These are phyloP conservation scores for Sherardia arvensis DNA, from an alignment of 257 asterid genomes.

Conservation along the genomic window DNA sequence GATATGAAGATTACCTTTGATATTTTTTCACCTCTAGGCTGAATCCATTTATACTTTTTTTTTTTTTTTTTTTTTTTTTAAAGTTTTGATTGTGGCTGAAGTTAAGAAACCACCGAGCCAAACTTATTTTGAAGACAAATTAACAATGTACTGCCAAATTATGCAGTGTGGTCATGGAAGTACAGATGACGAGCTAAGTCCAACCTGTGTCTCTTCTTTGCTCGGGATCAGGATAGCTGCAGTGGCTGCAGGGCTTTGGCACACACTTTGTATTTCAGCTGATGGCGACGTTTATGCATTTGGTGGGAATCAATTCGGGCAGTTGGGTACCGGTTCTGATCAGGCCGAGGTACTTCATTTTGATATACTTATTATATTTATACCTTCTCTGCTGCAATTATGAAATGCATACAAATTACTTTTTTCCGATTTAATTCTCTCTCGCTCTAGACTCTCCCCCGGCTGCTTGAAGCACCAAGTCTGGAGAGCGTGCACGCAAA, in stretches of 20 bases:
- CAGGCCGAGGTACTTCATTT: constrained; percentile 69
- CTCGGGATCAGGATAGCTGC: constrained; percentile 85
- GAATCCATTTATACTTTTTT: no score
- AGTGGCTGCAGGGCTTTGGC: constrained; percentile 99
- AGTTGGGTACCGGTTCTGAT: constrained; percentile 88
- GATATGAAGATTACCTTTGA: neutral
- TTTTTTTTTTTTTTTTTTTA: no score
- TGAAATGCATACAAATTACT: neutral
- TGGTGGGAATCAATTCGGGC: constrained; percentile 99
- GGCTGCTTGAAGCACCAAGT: constrained; percentile 74
- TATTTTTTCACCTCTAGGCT: neutral
- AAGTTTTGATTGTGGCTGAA: neutral
- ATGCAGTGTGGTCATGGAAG: constrained; percentile 97
- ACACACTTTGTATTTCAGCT: constrained; percentile 78
- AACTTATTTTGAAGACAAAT: neutral
- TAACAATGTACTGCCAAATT: constrained; percentile 1
- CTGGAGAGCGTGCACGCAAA: constrained; percentile 71
- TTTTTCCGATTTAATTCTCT: neutral
- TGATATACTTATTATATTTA: neutral
- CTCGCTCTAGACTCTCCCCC: constrained; percentile 65
- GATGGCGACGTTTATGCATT: constrained; percentile 93
- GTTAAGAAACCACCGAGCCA: neutral
- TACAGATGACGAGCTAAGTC: constrained; percentile 93
- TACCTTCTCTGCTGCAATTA: neutral
- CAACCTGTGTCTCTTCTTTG: constrained; percentile 78